Percentiles rank a stretch among this genome's conserved stretches.
phyloP scores from a whole-genome alignment of 2,329 filamentous ascomycete species.

The Botryotinia narcissicola region DNA sequence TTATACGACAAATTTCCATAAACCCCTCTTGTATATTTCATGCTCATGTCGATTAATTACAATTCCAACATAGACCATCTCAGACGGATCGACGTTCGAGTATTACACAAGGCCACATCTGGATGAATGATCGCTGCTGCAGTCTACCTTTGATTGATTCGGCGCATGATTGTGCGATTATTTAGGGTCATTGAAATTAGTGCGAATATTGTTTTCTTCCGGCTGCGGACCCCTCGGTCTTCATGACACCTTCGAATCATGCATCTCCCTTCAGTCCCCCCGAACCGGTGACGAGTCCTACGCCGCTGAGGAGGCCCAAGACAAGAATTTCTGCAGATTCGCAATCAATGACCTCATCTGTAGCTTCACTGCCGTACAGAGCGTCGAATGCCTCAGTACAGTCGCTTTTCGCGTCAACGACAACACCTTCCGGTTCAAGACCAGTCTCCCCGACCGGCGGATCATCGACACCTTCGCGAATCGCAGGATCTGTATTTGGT shows the following conservation, averaged over 20 bases:
- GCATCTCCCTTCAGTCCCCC: constrained; percentile 63
- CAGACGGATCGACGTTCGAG: constrained; percentile 16
- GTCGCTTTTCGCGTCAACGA: constrained; percentile 62
- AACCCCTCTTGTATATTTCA: constrained; percentile 12
- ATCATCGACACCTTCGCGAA: constrained; percentile 55
- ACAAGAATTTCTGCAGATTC: constrained; percentile 50
- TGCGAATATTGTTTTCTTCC: constrained; percentile 18
- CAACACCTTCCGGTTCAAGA: constrained; percentile 66
- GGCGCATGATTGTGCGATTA: constrained; percentile 45
- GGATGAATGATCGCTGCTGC: constrained; percentile 10
- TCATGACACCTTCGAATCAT: constrained; percentile 68
- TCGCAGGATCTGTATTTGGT: constrained; percentile 58
- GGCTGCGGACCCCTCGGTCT: constrained; percentile 36
- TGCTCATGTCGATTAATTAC: constrained; percentile 27
- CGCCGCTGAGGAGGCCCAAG: constrained; percentile 59
- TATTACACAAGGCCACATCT: constrained; percentile 12
- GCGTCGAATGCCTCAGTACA: constrained; percentile 57
- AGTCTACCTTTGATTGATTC: not conserved
- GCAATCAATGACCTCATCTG: constrained; percentile 51
- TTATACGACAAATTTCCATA: not conserved
- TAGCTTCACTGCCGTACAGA: constrained; percentile 52
- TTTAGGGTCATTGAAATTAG: constrained; percentile 41
- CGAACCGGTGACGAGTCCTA: constrained; percentile 46
- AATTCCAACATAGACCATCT: constrained; percentile 8
- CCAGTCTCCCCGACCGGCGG: constrained; percentile 62